Percentiles rank a stretch among this genome's conserved stretches.
These are phyloP conservation scores for Cucumis cinereus DNA, from an alignment of 306 rosid genomes.

Conservation along the genomic window DNA sequence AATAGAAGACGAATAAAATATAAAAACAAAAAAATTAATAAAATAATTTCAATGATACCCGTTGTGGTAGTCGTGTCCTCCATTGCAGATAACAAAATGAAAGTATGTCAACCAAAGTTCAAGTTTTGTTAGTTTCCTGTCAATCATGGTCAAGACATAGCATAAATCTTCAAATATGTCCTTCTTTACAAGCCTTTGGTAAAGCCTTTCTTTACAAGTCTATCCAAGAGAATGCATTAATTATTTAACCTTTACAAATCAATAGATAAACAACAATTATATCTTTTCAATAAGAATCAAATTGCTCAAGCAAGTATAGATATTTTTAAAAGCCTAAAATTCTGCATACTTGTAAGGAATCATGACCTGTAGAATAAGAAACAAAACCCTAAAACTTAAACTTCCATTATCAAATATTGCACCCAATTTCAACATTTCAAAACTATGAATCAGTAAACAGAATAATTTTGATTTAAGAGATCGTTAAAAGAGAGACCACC, in stretches of 20 bases:
- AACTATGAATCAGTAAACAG: neutral
- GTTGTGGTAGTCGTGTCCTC: too few species aligned
- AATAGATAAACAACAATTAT: too few species aligned
- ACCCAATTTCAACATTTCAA: neutral
- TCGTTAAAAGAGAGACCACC: slow-evolving; percentile 19
- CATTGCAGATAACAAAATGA: slow-evolving; percentile 29
- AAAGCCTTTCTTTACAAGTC: too few species aligned
- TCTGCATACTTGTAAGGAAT: slow-evolving; percentile 54
- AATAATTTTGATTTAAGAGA: neutral
- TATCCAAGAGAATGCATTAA: too few species aligned
- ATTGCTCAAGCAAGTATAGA: too few species aligned
- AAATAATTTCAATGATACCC: too few species aligned
- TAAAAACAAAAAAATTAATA: too few species aligned
- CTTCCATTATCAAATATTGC: slow-evolving; percentile 5
- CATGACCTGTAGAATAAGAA: slow-evolving; percentile 55
- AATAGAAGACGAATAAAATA: too few species aligned
- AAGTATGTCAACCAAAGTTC: neutral
- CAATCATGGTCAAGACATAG: neutral
- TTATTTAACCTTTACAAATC: too few species aligned
- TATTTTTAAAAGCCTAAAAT: too few species aligned
- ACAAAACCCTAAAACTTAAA: slow-evolving; percentile 8
- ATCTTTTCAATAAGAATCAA: too few species aligned
- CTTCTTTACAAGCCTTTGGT: too few species aligned
- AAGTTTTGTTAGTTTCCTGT: neutral
- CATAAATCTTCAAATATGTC: neutral